phyloP scores from a whole-genome alignment of 495 filamentous ascomycete species.

The Platismatia glauca region DNA sequence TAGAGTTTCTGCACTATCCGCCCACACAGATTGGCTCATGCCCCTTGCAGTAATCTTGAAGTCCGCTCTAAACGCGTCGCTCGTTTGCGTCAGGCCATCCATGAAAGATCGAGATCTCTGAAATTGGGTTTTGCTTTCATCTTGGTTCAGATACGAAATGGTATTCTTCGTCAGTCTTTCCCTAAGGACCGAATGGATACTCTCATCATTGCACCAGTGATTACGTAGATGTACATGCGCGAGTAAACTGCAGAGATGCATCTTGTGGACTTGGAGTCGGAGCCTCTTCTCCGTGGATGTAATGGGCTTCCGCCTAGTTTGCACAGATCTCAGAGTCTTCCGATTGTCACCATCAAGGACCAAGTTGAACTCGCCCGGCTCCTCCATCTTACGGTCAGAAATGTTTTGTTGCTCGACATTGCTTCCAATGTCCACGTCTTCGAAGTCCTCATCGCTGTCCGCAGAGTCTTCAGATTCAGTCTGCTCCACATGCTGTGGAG shows the following conservation, averaged over 20 bases:
- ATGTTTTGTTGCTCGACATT: conserved; percentile 27
- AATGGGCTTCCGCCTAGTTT: conserved; percentile 48
- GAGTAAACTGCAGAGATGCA: conserved; percentile 74
- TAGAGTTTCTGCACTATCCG: conserved; percentile 47
- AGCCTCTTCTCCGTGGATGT: conserved; percentile 60
- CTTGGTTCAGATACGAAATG: conserved; percentile 53
- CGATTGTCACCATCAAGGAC: conserved; percentile 44
- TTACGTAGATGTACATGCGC: conserved; percentile 68
- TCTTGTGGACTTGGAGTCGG: conserved; percentile 73
- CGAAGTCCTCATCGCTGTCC: conserved; percentile 65
- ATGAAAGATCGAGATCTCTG: conserved; percentile 62
- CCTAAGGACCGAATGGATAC: conserved; percentile 54
- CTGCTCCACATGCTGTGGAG: conserved; percentile 33
- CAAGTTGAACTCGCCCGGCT: conserved; percentile 45
- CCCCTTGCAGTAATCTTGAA: conserved; percentile 66
- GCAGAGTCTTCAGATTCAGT: conserved; percentile 35
- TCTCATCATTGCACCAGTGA: conserved; percentile 75
- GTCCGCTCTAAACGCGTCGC: conserved; percentile 52
- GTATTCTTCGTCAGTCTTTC: conserved; percentile 52
- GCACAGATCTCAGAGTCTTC: conserved; percentile 28
- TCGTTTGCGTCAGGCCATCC: conserved; percentile 63
- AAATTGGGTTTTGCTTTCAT: conserved; percentile 57
- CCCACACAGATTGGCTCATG: conserved; percentile 62
- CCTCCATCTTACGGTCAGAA: conserved; percentile 22
- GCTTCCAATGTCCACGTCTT: conserved; percentile 53